Base-by-base conservation (phyloP, 176 grass and related monocot genomes). In the Oryza meyeriana region DNA sequence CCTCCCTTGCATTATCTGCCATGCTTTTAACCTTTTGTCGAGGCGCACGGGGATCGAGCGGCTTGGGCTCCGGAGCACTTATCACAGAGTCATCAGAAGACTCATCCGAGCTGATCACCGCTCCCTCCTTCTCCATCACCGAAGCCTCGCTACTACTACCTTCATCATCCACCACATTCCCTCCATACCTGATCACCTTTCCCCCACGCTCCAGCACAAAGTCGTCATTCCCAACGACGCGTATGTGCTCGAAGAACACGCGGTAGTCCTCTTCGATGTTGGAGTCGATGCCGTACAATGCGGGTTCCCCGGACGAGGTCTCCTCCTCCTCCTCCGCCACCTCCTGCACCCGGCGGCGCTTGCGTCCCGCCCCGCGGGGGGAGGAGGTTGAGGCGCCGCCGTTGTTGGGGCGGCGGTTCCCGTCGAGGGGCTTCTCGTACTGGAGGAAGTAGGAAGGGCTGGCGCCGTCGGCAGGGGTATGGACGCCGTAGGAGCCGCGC, bases 261-360 rank as follows among this genome's bases (percentile, higher is more conserved):
- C 79, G 83, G 75, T 94, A 94, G n/a, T 85, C 83, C 39, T 79
- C 84, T 55, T 94, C 87, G 35, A 82, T 64, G 42, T 75, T 38
- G 12, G 61, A 25, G 77, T 78, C 66, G 0, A 50, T 27, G 12
- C 67, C 69, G 38, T 69, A 18, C 70, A 30, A 67, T 27, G 84
- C 75, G 61, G 82, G 77, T 4, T 33, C 81, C 17, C 34, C 57
- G 3, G 48, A 10, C 30, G 61, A 40, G 1, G 33, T 34, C 70
- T 70, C 41, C 31, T 78, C 68, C 7, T 9, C 50, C 50, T 22
- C 20, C 50, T n/a, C n/a, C n/a, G n/a, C 41, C 31, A 74, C 68
- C 7, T 9, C 50, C 50, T 22, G 7, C 50, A 57, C 12, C 24
- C 20, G 52, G 65, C 47, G 30, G 65, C 12, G 17, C 20, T 64